phyloP scores from a whole-genome alignment of 202 grass and related monocot species.

The Musa balbisiana region DNA sequence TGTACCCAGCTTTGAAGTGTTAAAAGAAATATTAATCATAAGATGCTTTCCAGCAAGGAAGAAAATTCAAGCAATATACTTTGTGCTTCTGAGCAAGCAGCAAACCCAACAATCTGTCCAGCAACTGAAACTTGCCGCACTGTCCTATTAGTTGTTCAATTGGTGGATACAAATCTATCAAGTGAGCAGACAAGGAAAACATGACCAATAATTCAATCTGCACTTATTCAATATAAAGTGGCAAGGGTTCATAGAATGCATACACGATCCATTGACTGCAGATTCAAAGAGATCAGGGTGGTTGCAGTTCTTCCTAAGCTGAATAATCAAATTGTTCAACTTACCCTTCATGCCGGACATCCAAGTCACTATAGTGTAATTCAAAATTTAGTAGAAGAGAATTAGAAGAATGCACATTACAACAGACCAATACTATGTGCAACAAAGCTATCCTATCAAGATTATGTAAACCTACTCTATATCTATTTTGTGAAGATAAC shows the following conservation, averaged over 20 bases:
- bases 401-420: background rate
- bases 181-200: conserved; percentile 4
- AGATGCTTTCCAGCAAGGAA: conserved; percentile 2
- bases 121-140: conserved; percentile 78
- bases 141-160: conserved; percentile 67
- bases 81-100: conserved; percentile 71
- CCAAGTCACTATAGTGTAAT: conserved; percentile 31
- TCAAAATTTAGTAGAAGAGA: background rate
- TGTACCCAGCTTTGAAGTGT: background rate
- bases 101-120: conserved; percentile 57
- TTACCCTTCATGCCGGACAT: conserved; percentile 58
- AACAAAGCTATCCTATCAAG: conserved; percentile 7
- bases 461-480: background rate
- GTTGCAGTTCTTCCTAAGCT: conserved; percentile 78
- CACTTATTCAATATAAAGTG: background rate
- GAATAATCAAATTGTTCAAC: conserved; percentile 70
- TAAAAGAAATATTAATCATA: background rate
- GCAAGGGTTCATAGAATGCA: background rate
- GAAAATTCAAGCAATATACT: conserved; percentile 36
- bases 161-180: conserved; percentile 55
- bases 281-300: conserved; percentile 87
- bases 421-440: background rate
- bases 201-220: conserved; percentile 7
- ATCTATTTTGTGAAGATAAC: background rate
- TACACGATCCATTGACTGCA: conserved; percentile 42